Conservation (phyloP, 2,329 filamentous ascomycete species). For the Trichoderma sp. region DNA sequence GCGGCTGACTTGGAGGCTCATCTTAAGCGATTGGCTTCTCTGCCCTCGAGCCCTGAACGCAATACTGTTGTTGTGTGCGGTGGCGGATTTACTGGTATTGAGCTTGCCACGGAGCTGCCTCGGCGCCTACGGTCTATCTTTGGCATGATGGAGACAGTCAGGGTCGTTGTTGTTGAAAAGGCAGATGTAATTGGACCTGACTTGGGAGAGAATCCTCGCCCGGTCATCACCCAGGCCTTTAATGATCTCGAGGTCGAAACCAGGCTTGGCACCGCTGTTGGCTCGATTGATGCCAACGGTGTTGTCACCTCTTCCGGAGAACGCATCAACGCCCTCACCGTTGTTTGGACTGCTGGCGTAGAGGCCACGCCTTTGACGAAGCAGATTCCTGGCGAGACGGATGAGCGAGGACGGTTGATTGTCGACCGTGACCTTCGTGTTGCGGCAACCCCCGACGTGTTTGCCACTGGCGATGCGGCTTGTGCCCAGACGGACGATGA, state of each 20-base stretch:
- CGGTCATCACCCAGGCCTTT: slow-evolving; percentile 37
- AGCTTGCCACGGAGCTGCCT: slow-evolving; percentile 37
- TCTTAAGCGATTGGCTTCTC: slow-evolving; percentile 32
- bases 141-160: slow-evolving; percentile 19
- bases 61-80: slow-evolving; percentile 40
- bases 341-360: slow-evolving; percentile 42
- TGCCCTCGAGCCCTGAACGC: slow-evolving; percentile 32
- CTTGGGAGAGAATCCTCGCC: slow-evolving; percentile 37
- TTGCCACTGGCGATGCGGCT: slow-evolving; percentile 41
- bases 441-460: slow-evolving; percentile 30
- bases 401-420: slow-evolving; percentile 34
- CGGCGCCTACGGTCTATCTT: slow-evolving; percentile 33
- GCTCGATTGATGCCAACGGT: slow-evolving; percentile 31
- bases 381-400: slow-evolving; percentile 35
- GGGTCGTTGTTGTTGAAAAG: slow-evolving; percentile 35
- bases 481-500: slow-evolving; percentile 30
- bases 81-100: slow-evolving; percentile 41
- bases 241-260: slow-evolving; percentile 34
- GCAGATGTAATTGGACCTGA: slow-evolving; percentile 35
- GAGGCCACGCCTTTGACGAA: slow-evolving; percentile 36
- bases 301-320: slow-evolving; percentile 36
- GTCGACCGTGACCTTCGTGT: slow-evolving; percentile 37
- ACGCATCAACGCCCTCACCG: slow-evolving; percentile 37
- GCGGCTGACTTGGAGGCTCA: slow-evolving; percentile 35
- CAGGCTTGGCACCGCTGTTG: slow-evolving; percentile 35